A percentile compares a stretch with the other conserved stretches of the same genome.
phyloP scores from a whole-genome alignment of 805 yeast genomes.

The Candida palmyrensis region DNA sequence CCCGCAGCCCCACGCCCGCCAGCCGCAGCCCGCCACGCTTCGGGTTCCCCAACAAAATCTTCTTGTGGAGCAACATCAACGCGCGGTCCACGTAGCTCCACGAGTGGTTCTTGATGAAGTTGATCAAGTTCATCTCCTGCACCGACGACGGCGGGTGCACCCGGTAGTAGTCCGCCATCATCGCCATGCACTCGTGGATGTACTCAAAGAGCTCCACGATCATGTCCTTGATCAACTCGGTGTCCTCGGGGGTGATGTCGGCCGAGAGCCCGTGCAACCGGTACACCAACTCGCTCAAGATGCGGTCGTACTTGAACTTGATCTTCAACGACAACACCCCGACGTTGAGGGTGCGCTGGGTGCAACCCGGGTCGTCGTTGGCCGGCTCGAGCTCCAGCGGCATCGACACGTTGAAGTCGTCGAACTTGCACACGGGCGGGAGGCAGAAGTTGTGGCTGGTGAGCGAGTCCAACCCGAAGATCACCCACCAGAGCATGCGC shows the following conservation, averaged over 20 bases:
- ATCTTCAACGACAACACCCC: slow-evolving; percentile 47
- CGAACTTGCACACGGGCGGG: slow-evolving; percentile 47
- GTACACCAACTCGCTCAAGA: slow-evolving; percentile 49
- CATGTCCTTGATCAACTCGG: slow-evolving; percentile 41
- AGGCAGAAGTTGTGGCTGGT: slow-evolving; percentile 52
- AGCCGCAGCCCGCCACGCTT: background rate
- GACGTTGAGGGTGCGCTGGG: slow-evolving; percentile 35
- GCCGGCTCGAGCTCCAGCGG: slow-evolving; percentile 44
- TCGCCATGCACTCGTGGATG: slow-evolving; percentile 45
- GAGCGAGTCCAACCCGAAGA: slow-evolving; percentile 53
- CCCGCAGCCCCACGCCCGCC: background rate
- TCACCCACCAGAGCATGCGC: slow-evolving; percentile 65
- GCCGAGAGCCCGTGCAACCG: slow-evolving; percentile 42
- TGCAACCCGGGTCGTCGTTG: slow-evolving; percentile 20
- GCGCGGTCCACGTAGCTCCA: slow-evolving; percentile 56
- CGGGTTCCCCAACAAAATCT: slow-evolving; percentile 31
- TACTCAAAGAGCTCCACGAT: slow-evolving; percentile 46
- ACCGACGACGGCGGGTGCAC: slow-evolving; percentile 32
- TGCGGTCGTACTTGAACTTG: slow-evolving; percentile 46
- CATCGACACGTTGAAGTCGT: slow-evolving; percentile 52
- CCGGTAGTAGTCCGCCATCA: slow-evolving; percentile 28
- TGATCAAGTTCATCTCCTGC: slow-evolving; percentile 39
- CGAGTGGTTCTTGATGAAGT: slow-evolving; percentile 44
- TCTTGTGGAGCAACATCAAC: slow-evolving; percentile 37
- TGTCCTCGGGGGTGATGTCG: slow-evolving; percentile 36